Percentiles rank a stretch among this genome's conserved stretches.
These are phyloP conservation scores for Trichoderma cornu-damae DNA, from an alignment of 2,329 filamentous ascomycete genomes.

Conservation along the genomic window DNA sequence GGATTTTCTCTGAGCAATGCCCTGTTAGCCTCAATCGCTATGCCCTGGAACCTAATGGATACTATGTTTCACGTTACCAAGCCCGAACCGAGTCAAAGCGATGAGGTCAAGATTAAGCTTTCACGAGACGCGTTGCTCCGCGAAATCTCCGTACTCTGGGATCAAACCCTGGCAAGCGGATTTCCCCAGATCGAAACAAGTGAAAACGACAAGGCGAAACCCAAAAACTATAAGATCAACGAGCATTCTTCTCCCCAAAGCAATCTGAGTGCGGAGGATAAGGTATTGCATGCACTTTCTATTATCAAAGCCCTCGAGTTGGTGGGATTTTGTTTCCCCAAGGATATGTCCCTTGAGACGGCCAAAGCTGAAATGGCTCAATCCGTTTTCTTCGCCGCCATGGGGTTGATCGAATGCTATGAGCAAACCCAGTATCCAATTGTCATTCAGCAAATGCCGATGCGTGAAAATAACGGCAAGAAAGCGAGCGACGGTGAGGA, in stretches of 20 bases:
- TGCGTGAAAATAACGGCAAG: neutral
- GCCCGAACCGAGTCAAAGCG: neutral
- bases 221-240: neutral
- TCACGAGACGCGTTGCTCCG: neutral
- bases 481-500: neutral
- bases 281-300: conserved; percentile 1
- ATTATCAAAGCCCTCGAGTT: conserved; percentile 10
- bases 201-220: neutral
- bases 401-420: neutral
- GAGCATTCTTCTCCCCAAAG: neutral
- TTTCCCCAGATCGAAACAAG: neutral
- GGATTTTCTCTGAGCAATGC: neutral
- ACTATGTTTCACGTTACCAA: conserved; percentile 2
- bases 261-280: neutral
- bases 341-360: conserved; percentile 11
- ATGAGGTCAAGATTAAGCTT: neutral
- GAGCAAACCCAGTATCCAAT: neutral
- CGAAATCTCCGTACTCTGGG: conserved; percentile 2
- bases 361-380: conserved; percentile 13
- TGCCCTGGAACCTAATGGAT: conserved; percentile 11
- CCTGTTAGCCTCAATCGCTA: neutral
- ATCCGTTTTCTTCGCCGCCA: conserved; percentile 11
- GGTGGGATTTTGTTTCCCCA: conserved; percentile 6
- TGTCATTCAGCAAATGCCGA: neutral
- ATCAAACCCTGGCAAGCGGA: neutral